phyloP scores from a whole-genome alignment of 1,284 basidiomycete genomes.

The Fomes fomentarius region DNA sequence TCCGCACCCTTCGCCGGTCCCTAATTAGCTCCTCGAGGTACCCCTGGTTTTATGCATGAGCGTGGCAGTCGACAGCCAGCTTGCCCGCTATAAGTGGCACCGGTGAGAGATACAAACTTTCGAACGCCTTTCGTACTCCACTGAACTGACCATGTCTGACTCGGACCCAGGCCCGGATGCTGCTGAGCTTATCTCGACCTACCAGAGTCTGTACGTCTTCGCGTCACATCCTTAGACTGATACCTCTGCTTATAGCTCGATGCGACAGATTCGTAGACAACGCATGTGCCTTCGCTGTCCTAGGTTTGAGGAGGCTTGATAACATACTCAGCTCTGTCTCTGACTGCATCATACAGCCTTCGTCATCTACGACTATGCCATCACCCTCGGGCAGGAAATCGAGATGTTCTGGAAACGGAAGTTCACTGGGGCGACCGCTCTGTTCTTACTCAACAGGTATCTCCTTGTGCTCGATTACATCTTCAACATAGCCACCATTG shows the following conservation, averaged over 20 bases:
- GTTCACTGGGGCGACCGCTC: not conserved
- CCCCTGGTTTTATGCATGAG: no score
- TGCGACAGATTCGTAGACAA: not conserved
- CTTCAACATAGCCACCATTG: not conserved
- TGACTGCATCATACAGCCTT: not conserved
- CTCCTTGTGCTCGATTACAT: not conserved
- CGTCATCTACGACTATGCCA: not conserved
- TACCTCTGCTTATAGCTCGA: not conserved
- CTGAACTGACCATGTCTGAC: not conserved
- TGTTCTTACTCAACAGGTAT: constrained; percentile 1
- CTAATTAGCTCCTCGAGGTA: no score
- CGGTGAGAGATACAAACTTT: not conserved
- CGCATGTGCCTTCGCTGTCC: not conserved
- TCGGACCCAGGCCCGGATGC: not conserved
- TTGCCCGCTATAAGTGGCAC: no score
- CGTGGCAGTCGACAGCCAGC: no score
- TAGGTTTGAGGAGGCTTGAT: not conserved
- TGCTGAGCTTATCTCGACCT: not conserved
- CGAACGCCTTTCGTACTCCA: not conserved
- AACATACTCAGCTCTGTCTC: not conserved
- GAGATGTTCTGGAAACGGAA: not conserved
- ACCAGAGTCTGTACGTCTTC: not conserved
- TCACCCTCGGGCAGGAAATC: not conserved
- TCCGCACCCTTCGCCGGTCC: no score
- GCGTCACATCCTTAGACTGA: no score